A percentile compares a stretch with the other conserved stretches of the same genome.
These are phyloP conservation scores for Sphaerosporella brunnea DNA, from an alignment of 495 filamentous ascomycete genomes.

Conservation along the genomic window DNA sequence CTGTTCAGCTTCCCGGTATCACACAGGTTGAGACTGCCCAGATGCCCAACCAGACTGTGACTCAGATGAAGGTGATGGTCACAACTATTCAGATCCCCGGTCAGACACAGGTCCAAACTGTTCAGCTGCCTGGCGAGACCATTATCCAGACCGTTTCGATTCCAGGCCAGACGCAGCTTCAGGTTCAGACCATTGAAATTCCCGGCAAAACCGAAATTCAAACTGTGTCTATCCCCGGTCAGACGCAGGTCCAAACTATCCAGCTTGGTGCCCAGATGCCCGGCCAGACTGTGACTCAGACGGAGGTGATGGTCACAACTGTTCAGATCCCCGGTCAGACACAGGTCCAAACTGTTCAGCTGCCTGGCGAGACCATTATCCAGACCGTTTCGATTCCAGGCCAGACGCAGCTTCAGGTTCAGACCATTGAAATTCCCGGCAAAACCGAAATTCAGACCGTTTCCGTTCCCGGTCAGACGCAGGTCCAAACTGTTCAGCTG, in stretches of 20 bases:
- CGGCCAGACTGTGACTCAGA: constrained; percentile 18
- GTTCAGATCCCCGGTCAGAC: constrained; percentile 23
- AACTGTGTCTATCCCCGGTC: constrained; percentile 6
- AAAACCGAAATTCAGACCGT: too few species aligned
- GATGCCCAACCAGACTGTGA: constrained; percentile 13
- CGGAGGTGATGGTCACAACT: not conserved
- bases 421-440: too few species aligned
- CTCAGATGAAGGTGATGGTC: constrained; percentile 13
- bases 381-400: constrained; percentile 17
- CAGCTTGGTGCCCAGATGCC: constrained; percentile 11
- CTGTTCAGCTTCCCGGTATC: constrained; percentile 13
- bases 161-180: constrained; percentile 13
- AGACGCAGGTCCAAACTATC: constrained; percentile 18
- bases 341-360: constrained; percentile 11
- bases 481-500: too few species aligned
- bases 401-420: constrained; percentile 11
- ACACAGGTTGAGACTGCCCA: constrained; percentile 17
- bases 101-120: constrained; percentile 13
- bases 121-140: constrained; percentile 17
- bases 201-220: constrained; percentile 20
- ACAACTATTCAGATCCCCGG: constrained; percentile 16
- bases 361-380: constrained; percentile 17
- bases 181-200: constrained; percentile 11
- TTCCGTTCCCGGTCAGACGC: too few species aligned
- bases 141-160: constrained; percentile 13